phyloP scores from a whole-genome alignment of 257 asterid genomes.

The Lavandula angustifolia region DNA sequence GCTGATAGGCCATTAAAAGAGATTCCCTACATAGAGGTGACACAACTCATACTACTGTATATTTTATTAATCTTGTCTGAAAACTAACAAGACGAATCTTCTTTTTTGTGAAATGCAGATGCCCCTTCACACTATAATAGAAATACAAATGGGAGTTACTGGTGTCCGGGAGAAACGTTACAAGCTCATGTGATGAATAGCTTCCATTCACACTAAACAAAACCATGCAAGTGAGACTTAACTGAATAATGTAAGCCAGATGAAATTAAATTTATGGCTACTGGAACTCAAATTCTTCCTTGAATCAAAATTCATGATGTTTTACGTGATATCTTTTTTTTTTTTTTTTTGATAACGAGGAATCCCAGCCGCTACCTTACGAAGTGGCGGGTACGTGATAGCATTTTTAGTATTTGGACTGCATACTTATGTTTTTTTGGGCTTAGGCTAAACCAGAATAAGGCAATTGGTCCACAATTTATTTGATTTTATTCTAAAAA shows the following conservation, averaged over 20 bases:
- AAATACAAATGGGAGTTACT: conserved; percentile 98
- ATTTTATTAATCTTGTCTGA: not conserved
- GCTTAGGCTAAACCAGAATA: too few relatives aligned
- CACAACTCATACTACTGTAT: too few relatives aligned
- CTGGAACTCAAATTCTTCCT: conserved; percentile 18
- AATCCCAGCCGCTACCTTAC: too few relatives aligned
- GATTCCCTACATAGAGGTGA: conserved; percentile 95
- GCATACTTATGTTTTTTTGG: too few relatives aligned
- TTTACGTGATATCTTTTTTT: too few relatives aligned
- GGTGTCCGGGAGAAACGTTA: conserved; percentile 99
- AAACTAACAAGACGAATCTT: not conserved
- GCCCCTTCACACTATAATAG: conserved; percentile 97
- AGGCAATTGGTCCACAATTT: too few relatives aligned
- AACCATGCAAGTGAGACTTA: not conserved
- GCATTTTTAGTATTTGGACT: too few relatives aligned
- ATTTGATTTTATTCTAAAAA: too few relatives aligned
- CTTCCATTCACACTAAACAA: too few relatives aligned
- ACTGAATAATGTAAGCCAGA: conserved; percentile 5
- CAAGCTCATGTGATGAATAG: conserved; percentile 71
- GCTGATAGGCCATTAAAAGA: conserved; percentile 97
- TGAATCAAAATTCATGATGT: not conserved
- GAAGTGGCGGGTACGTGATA: too few relatives aligned
- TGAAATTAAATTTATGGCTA: conserved; percentile 19
- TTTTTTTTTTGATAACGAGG: too few relatives aligned
- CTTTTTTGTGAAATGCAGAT: conserved; percentile 47